A percentile compares a stretch with the other conserved stretches of the same genome.
phyloP scores from a whole-genome alignment of 768 basidiomycete genomes.

The Auricularia cornea region DNA sequence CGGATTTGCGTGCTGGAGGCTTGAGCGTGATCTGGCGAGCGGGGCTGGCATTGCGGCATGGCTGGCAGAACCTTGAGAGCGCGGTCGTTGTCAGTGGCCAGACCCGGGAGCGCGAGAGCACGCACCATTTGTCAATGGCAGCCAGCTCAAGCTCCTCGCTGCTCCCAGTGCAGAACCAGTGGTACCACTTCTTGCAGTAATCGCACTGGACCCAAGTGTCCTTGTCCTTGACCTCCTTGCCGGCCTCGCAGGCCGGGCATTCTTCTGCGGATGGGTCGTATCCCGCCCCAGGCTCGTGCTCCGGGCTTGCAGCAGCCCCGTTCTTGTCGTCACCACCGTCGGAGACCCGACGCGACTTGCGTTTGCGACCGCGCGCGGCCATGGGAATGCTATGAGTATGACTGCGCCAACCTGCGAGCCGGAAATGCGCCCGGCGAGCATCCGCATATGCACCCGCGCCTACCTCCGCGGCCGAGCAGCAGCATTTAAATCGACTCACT shows the following conservation, averaged over 20 bases:
- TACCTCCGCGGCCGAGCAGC: too few relatives aligned
- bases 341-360: neutral
- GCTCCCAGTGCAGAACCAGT: slow-evolving; percentile 63
- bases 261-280: slow-evolving; percentile 11
- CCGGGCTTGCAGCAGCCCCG: neutral
- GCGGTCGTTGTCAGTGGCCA: too few relatives aligned
- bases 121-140: slow-evolving; percentile 68
- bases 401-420: too few relatives aligned
- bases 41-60: slow-evolving; percentile 53
- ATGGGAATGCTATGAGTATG: neutral
- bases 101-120: too few relatives aligned
- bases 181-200: slow-evolving; percentile 73
- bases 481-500: too few relatives aligned
- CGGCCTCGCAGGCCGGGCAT: slow-evolving; percentile 47
- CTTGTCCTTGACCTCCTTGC: slow-evolving; percentile 36
- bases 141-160: slow-evolving; percentile 54
- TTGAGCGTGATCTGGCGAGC: slow-evolving; percentile 63
- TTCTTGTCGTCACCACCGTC: neutral
- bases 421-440: too few relatives aligned
- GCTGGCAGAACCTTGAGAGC: slow-evolving; percentile 63
- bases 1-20: slow-evolving; percentile 71
- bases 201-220: slow-evolving; percentile 82
- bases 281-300: neutral
- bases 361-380: neutral
- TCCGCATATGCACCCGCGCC: too few relatives aligned